Evolutionary conservation across 768 basidiomycete species (phyloP).

Genomic region (Pleurotus eryngii): DNA sequence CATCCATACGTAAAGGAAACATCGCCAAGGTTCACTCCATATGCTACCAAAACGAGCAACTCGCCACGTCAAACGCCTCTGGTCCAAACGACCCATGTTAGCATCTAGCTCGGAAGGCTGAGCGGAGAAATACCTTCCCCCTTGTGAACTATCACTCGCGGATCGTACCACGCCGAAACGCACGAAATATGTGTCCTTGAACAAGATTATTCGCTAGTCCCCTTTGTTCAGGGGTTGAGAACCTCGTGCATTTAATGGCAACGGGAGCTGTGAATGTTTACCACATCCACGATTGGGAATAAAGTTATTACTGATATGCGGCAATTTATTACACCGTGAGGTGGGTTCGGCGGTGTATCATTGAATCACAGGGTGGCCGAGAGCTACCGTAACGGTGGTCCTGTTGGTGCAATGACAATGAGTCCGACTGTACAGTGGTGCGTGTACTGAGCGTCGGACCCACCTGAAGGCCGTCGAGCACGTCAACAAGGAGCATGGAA

Average conservation of each 20-base stretch:
- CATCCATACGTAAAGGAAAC: conserved; percentile 4
- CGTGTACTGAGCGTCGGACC: background rate
- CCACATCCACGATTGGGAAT: too few species aligned
- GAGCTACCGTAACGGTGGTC: background rate
- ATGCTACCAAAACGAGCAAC: conserved; percentile 4
- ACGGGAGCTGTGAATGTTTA: background rate
- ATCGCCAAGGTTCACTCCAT: conserved; percentile 6
- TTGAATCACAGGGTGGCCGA: too few species aligned
- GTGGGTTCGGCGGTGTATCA: too few species aligned
- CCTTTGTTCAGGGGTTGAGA: background rate
- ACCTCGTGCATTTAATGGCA: background rate
- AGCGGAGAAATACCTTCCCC: conserved; percentile 6
- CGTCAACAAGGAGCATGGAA: too few species aligned
- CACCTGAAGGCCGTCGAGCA: background rate
- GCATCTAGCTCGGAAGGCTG: background rate
- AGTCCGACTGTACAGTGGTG: background rate
- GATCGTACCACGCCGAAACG: too few species aligned
- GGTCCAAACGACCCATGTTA: background rate
- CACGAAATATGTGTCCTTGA: too few species aligned
- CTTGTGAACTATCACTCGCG: background rate
- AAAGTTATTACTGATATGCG: too few species aligned
- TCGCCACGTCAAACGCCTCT: background rate
- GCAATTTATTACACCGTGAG: too few species aligned
- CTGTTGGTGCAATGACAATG: background rate
- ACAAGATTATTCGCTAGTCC: background rate